Percentiles rank a stretch among this genome's conserved stretches.
These are phyloP conservation scores for Podospora anserina DNA, from an alignment of 495 filamentous ascomycete genomes.

Conservation along the genomic window DNA sequence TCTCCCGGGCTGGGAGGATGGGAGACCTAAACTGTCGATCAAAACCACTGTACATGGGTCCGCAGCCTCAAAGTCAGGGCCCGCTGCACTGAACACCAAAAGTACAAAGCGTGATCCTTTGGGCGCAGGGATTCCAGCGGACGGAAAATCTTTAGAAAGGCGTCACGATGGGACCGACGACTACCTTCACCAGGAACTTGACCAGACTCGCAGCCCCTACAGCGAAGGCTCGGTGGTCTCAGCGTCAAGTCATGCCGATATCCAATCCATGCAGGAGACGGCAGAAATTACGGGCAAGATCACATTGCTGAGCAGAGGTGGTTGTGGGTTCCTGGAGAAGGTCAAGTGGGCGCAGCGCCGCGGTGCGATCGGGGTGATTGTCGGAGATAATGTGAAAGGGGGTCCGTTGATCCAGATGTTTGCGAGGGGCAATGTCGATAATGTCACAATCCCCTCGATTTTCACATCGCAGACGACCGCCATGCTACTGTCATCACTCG, in stretches of 20 bases:
- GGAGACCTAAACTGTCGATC: conserved; percentile 31
- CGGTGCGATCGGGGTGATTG: conserved; percentile 84
- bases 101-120: conserved; percentile 19
- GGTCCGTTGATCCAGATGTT: conserved; percentile 95
- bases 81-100: conserved; percentile 13
- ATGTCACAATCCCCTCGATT: conserved; percentile 86
- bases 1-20: conserved; percentile 81
- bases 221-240: conserved; percentile 35
- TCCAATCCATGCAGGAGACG: conserved; percentile 88
- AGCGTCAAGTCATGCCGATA: conserved; percentile 72
- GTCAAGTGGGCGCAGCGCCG: conserved; percentile 93
- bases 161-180: conserved; percentile 85
- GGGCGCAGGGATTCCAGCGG: conserved; percentile 26
- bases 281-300: conserved; percentile 94
- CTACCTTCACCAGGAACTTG: conserved; percentile 70
- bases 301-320: conserved; percentile 83
- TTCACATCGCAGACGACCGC: conserved; percentile 96
- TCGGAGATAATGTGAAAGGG: conserved; percentile 86
- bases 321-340: conserved; percentile 96
- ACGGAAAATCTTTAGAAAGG: conserved; percentile 24
- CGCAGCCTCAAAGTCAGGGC: conserved; percentile 23
- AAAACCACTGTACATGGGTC: conserved; percentile 21
- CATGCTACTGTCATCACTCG: conserved; percentile 84
- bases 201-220: conserved; percentile 33
- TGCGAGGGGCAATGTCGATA: conserved; percentile 88